Conservation (phyloP, 2,329 filamentous ascomycete species). For the Fusarium agapanthi region DNA sequence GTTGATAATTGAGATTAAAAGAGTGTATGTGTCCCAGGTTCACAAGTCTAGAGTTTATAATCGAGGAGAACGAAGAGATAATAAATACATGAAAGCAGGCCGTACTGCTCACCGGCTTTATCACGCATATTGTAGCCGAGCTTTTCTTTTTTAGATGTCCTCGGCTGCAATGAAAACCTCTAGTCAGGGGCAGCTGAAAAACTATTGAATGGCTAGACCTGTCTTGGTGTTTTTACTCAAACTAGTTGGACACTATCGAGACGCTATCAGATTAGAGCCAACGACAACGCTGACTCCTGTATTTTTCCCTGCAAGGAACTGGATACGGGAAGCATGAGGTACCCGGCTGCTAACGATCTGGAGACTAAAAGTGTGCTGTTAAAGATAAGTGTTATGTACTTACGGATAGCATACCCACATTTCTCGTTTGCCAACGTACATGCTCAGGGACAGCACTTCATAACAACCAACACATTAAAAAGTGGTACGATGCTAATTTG, state of each 20-base stretch:
- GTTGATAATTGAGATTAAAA: background rate
- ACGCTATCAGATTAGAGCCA: background rate
- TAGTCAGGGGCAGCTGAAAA: background rate
- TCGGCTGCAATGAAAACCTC: rapidly evolving
- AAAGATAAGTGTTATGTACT: background rate
- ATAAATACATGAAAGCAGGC: background rate
- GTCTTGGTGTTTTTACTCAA: background rate
- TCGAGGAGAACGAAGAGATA: background rate
- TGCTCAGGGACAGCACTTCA: background rate
- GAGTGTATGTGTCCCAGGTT: background rate
- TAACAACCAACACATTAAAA: background rate
- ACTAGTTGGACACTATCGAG: background rate
- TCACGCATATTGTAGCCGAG: background rate
- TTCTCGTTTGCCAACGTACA: background rate
- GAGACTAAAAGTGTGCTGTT: rapidly evolving
- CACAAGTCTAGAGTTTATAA: rapidly evolving
- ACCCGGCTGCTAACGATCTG: background rate
- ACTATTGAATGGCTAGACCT: background rate
- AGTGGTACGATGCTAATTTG: background rate
- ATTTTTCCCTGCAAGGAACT: background rate
- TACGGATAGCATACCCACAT: too few relatives aligned
- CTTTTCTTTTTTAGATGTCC: background rate
- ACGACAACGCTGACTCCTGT: background rate
- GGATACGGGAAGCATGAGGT: background rate
- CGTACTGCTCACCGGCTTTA: background rate